These are phyloP conservation scores for Acarospora socialis DNA, from an alignment of 2,329 filamentous ascomycete genomes.

Conservation along the genomic window DNA sequence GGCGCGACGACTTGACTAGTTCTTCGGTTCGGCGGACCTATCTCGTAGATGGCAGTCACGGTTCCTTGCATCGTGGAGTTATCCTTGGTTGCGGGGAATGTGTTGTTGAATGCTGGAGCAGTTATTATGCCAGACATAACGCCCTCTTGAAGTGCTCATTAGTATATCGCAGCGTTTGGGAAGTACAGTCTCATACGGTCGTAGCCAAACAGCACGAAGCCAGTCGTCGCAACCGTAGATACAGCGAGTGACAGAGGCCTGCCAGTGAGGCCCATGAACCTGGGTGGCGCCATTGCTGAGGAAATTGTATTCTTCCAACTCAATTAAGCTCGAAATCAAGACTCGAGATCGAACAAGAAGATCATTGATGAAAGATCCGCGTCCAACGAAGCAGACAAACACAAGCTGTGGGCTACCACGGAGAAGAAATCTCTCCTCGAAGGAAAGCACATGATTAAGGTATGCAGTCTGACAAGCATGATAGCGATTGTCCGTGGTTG, in stretches of 20 bases:
- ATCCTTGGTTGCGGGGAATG: conserved; percentile 30
- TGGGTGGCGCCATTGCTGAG: conserved; percentile 41
- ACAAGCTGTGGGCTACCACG: too few relatives aligned
- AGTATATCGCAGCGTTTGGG: conserved; percentile 18
- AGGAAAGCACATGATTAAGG: too few relatives aligned
- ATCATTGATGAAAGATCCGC: too few relatives aligned
- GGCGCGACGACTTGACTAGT: conserved; percentile 17
- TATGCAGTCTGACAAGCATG: too few relatives aligned
- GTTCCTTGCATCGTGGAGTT: conserved; percentile 36
- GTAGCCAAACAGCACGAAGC: conserved; percentile 47
- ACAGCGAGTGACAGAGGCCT: conserved; percentile 41
- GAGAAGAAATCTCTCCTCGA: too few relatives aligned
- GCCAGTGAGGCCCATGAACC: conserved; percentile 46
- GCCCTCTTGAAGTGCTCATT: conserved; percentile 14
- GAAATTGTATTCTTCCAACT: too few relatives aligned
- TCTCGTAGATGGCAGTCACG: conserved; percentile 38
- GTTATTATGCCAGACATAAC: conserved; percentile 42
- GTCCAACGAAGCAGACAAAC: too few relatives aligned
- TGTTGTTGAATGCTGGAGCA: conserved; percentile 34
- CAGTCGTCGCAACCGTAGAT: conserved; percentile 49
- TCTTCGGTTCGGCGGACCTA: conserved; percentile 21
- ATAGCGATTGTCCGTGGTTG: too few relatives aligned
- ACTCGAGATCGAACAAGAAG: too few relatives aligned
- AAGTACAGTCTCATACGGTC: conserved; percentile 31
- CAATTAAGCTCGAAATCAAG: too few relatives aligned